phyloP scores from a whole-genome alignment of 805 yeast species.

The Tetrapisispora pingtungensis region DNA sequence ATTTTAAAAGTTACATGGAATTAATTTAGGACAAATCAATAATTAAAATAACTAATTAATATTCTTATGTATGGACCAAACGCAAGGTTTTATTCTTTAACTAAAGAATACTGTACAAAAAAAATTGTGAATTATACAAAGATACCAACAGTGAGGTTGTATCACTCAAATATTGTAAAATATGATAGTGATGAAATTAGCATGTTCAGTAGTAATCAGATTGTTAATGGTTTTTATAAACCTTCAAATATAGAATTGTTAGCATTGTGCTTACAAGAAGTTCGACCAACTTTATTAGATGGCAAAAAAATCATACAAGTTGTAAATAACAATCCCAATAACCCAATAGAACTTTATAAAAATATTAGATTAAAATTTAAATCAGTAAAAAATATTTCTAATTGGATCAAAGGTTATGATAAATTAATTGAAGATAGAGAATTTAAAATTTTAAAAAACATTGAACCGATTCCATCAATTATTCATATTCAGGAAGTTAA shows the following conservation, averaged over 20 bases:
- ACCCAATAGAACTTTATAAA: no score
- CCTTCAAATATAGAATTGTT: slow-evolving; percentile 18
- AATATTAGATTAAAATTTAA: slow-evolving; percentile 10
- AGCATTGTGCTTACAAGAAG: slow-evolving; percentile 14
- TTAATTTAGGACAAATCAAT: no score
- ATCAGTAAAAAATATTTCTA: slow-evolving; percentile 10
- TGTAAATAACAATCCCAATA: slow-evolving; percentile 1
- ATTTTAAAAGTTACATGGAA: no score
- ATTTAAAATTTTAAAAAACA: no score
- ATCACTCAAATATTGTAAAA: neutral
- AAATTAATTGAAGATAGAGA: neutral
- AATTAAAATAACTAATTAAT: no score
- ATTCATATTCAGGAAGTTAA: neutral
- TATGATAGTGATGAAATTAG: neutral
- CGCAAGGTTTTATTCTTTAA: neutral
- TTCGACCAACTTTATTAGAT: slow-evolving; percentile 11
- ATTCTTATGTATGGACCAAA: neutral
- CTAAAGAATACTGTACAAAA: neutral
- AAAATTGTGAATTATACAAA: neutral
- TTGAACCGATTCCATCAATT: neutral
- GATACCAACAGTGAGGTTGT: neutral
- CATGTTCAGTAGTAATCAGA: slow-evolving; percentile 6
- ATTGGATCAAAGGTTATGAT: slow-evolving; percentile 14
- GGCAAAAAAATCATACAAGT: slow-evolving; percentile 16
- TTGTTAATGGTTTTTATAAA: slow-evolving; percentile 22